Evolutionary conservation across 768 basidiomycete species (phyloP).

Genomic region (Rhizopogon vinicolor): DNA sequence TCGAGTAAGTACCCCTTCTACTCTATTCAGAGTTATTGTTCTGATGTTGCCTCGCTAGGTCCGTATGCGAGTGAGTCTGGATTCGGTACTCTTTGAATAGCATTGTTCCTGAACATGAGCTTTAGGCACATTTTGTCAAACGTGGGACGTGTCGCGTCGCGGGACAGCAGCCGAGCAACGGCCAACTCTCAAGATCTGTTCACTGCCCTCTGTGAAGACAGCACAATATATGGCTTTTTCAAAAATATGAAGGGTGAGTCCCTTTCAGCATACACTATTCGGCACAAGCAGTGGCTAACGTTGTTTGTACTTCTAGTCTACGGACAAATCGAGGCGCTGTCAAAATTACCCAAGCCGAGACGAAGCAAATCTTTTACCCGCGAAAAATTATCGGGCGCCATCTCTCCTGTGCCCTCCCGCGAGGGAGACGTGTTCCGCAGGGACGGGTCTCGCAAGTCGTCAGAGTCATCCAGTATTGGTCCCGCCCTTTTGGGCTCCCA

Average conservation of each 20-base stretch:
- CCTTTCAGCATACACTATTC: background rate
- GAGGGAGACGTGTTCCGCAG: conserved; percentile 18
- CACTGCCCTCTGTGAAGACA: conserved; percentile 86
- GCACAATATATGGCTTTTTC: conserved; percentile 79
- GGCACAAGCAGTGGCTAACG: conserved; percentile 14
- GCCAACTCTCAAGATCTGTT: conserved; percentile 83
- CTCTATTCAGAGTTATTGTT: conserved; percentile 19
- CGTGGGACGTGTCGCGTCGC: conserved; percentile 77
- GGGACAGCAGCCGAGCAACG: conserved; percentile 74
- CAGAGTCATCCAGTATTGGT: conserved; percentile 31
- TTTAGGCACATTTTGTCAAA: conserved; percentile 78
- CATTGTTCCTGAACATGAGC: conserved; percentile 5
- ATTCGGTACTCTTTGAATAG: background rate
- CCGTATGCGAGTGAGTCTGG: conserved; percentile 77
- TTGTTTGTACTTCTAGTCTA: conserved; percentile 48
- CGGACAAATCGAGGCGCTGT: conserved; percentile 69
- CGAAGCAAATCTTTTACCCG: conserved; percentile 69
- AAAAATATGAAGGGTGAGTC: conserved; percentile 78
- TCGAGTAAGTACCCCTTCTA: conserved; percentile 65
- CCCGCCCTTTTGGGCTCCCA: conserved; percentile 10
- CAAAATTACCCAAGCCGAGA: conserved; percentile 50
- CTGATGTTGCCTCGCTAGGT: conserved; percentile 40
- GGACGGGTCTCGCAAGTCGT: conserved; percentile 29
- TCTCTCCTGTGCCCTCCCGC: conserved; percentile 31
- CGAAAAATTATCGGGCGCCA: conserved; percentile 44